Evolutionary conservation across 441 rosid genomes (phyloP).

Genomic region (Metrosideros polymorpha): DNA sequence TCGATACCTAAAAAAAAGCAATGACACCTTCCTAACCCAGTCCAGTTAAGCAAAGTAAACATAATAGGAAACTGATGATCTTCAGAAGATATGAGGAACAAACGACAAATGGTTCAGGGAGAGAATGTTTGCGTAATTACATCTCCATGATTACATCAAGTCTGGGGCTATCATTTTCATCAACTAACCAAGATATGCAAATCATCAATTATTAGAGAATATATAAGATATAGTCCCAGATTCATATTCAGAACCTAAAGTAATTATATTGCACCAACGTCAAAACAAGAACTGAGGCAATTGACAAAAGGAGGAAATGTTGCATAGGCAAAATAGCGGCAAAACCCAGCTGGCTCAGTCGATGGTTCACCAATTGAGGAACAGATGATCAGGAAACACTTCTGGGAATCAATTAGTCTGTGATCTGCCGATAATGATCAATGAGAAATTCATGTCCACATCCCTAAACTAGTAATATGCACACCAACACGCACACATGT

Average conservation of each 20-base stretch:
- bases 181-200: neutral
- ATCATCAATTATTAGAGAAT: neutral
- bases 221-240: neutral
- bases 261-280: neutral
- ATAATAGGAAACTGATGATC: neutral
- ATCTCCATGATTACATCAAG: neutral
- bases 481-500: neutral
- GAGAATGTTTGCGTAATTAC: neutral
- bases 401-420: neutral
- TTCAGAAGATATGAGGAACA: neutral
- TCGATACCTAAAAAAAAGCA: neutral
- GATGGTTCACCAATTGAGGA: neutral
- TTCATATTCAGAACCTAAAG: neutral
- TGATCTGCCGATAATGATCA: neutral
- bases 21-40: neutral
- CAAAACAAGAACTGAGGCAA: neutral
- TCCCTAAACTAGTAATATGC: neutral
- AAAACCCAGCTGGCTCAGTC: neutral
- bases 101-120: neutral
- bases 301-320: neutral
- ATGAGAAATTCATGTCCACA: neutral
- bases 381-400: neutral
- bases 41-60: neutral
- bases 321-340: neutral
- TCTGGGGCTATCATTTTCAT: neutral